phyloP scores from a whole-genome alignment of 2,329 filamentous ascomycete species.

The Venturia oleaginea region DNA sequence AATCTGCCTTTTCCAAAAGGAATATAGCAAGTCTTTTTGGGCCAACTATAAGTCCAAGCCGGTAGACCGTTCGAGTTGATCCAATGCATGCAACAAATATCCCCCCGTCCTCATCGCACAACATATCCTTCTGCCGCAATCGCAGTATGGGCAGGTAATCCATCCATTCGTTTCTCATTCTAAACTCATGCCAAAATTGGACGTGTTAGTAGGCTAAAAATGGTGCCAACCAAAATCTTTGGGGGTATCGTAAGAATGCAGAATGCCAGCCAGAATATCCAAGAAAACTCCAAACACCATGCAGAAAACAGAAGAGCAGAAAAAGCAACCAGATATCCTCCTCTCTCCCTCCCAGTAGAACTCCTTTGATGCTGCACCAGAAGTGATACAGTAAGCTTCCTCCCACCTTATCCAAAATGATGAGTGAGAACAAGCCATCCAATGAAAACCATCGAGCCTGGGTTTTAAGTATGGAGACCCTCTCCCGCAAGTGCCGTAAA shows the following conservation, averaged over 20 bases:
- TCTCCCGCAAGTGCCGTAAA: not conserved
- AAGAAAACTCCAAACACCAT: not conserved
- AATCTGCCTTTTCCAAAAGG: too few relatives aligned
- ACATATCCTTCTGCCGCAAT: not conserved
- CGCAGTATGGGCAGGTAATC: not conserved
- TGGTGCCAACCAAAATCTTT: not conserved
- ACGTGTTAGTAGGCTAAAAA: not conserved
- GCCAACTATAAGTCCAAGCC: too few relatives aligned
- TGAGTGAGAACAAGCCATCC: not conserved
- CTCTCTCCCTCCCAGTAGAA: not conserved
- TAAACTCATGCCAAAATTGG: not conserved
- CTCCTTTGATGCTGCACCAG: not conserved
- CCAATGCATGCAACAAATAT: not conserved
- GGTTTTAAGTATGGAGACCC: not conserved
- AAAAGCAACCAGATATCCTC: not conserved
- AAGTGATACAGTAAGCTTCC: not conserved
- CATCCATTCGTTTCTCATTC: not conserved
- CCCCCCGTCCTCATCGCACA: not conserved
- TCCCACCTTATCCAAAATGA: not conserved
- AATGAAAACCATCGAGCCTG: not conserved
- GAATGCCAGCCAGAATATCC: not conserved
- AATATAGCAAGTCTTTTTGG: too few relatives aligned
- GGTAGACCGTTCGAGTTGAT: not conserved
- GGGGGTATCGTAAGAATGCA: conserved; percentile 3
- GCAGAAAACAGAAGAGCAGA: not conserved